These are phyloP conservation scores for Austroboletus novae-zelandiae DNA, from an alignment of 1,284 basidiomycete genomes.

Conservation along the genomic window DNA sequence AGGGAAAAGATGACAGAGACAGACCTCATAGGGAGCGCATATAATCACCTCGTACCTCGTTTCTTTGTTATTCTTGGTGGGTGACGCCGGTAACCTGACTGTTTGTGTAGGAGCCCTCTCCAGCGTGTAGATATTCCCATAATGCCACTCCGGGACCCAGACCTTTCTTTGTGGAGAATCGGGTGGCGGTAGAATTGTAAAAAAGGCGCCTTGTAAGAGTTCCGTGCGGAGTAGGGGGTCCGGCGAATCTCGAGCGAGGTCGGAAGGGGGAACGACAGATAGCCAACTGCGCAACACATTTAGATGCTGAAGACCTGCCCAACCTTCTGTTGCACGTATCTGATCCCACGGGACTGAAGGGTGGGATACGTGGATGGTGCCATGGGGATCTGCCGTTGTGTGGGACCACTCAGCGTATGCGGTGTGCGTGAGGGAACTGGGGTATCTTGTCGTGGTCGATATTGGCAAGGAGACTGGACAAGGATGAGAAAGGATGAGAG, in stretches of 20 bases:
- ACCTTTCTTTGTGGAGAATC: conserved; percentile 17
- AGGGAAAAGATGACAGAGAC: background rate
- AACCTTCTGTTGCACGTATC: conserved; percentile 72
- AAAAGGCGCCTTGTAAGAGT: conserved; percentile 65
- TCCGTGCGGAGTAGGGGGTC: conserved; percentile 39
- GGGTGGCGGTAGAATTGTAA: conserved; percentile 52
- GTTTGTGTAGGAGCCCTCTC: conserved; percentile 46
- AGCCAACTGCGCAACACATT: conserved; percentile 61
- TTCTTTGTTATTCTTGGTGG: conserved; percentile 45
- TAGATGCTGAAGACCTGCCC: conserved; percentile 78
- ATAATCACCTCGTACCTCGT: conserved; percentile 58
- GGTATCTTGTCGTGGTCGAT: conserved; percentile 40
- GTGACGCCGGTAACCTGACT: conserved; percentile 48
- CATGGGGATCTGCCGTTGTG: conserved; percentile 38
- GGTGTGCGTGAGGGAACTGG: conserved; percentile 41
- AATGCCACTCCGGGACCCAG: conserved; percentile 58
- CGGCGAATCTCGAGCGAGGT: conserved; percentile 21
- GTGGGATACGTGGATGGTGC: conserved; percentile 57
- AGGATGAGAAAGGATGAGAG: background rate
- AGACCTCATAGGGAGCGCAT: conserved; percentile 32
- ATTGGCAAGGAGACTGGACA: conserved; percentile 20
- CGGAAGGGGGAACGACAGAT: conserved; percentile 50
- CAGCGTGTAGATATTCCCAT: conserved; percentile 72
- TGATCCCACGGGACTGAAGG: conserved; percentile 59
- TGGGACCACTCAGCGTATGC: conserved; percentile 62